A percentile compares a stretch with the other conserved stretches of the same genome.
These are phyloP conservation scores for Protomyces inouyei DNA, from an alignment of 1,139 yeast species.

Conservation along the genomic window DNA sequence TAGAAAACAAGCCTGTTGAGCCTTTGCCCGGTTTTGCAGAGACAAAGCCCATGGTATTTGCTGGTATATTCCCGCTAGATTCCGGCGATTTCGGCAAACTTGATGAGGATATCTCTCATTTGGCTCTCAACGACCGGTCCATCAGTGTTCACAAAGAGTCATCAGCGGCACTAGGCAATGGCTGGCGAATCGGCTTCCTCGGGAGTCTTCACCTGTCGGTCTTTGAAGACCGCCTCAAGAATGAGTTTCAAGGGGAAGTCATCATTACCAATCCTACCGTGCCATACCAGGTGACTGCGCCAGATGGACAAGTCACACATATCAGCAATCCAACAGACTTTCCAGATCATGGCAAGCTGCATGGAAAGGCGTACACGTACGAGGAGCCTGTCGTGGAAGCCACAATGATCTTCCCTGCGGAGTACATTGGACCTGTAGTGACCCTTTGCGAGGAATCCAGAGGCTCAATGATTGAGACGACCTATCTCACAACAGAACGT, in stretches of 20 bases:
- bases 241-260: conserved; percentile 88
- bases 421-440: conserved; percentile 81
- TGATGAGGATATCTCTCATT: conserved; percentile 83
- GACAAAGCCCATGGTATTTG: conserved; percentile 87
- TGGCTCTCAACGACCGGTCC: conserved; percentile 85
- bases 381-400: conserved; percentile 88
- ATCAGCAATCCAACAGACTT: conserved; percentile 90
- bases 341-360: conserved; percentile 51
- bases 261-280: conserved; percentile 95
- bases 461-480: conserved; percentile 75
- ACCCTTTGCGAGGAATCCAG: conserved; percentile 77
- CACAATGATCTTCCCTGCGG: conserved; percentile 84
- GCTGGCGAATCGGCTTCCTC: conserved; percentile 93
- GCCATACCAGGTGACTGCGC: conserved; percentile 70
- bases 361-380: conserved; percentile 46
- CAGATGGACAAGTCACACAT: conserved; percentile 58
- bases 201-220: conserved; percentile 96
- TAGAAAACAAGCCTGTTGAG: conserved; percentile 60
- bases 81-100: conserved; percentile 83
- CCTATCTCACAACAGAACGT: conserved; percentile 66
- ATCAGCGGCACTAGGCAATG: conserved; percentile 91
- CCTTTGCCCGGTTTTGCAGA: conserved; percentile 94
- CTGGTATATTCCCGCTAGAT: conserved; percentile 96
- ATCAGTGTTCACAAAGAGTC: conserved; percentile 87
- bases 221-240: conserved; percentile 82